Base-by-base conservation (phyloP, 768 basidiomycete genomes). In the Amanita jacksonii region DNA sequence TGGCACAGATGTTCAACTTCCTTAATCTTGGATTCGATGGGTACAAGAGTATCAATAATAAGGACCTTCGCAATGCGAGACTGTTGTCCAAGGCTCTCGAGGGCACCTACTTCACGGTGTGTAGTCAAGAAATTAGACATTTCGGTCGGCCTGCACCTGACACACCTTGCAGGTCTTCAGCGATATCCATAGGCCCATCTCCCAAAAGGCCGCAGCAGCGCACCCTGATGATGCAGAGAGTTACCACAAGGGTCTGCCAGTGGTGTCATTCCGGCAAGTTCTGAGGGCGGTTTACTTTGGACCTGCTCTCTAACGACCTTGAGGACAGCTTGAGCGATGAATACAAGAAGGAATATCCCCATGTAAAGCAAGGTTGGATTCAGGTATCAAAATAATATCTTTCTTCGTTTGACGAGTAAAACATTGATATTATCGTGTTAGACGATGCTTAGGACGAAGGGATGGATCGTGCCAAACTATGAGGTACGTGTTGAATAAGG, bases 391-490 rank as follows among this genome's bases (percentile, higher is more conserved):
- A 36, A 19, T n/a, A n/a, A n/a, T n/a, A 51, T 16, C 42, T 28
- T 28, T 28, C 27, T 28, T n/a, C n/a, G 30, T 19, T 48, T 51
- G 30, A 51, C 35, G 24, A 50, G n/a, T 23, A 31, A 5, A n/a
- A 10, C 28, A 1, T 24, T 32, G 4, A 37, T 25, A 34, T 16
- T 34, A 22, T 22, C 5, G 8, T 13, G 5, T 7, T 49, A 73
- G 63, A 60, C 61, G 22, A 55, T 75, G 51, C 54, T 77, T 20
- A 61, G 70, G 36, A 62, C 60, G 7, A 75, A 74, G 50, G 73
- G 76, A 2, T 79, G 77, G 77, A 78, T 79, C 43, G 73, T 77
- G 1, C 75, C 77, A 8, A 77, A 78, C 55, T 79, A 79, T 51
- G 63, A 65, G 32, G 69, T 65, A 45, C n/a, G 56, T 51, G 28